Evolutionary conservation across 352 stramenopile species (phyloP), one percentile per base, ranked within the genome.

Genomic region (Globisporangium recalcitrans): DNA sequence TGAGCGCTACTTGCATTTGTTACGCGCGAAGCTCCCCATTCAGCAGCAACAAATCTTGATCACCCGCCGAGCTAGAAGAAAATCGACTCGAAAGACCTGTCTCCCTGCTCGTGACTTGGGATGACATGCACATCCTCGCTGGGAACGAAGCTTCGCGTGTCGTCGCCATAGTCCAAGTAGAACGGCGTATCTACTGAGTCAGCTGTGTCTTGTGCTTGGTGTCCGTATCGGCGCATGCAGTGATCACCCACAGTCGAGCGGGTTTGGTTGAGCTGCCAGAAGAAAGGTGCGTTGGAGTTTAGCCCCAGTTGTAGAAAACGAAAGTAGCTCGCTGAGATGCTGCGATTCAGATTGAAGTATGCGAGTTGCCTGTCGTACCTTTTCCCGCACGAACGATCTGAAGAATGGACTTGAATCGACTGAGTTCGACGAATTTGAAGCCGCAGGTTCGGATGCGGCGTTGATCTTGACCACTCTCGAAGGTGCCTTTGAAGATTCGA

Each of bases 41-140:
- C 19, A 2, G 8, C 21, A 13, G 14, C 4, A 10, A 21, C 9
- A 8, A 4, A 36, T 5, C 27, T 40, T 22, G 19, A 36, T 22
- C 38, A 19, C 22, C 19, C 22, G 34, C 26, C 22, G 6, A 24
- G n/a, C 27, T 58, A 80, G 48, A 82, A 82, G 64, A 75, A 78
- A 38, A 82, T 61, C 6, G 64, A 70, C 5, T 74, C 63, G 57
- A 82, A 71, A 19, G 71, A 65, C 44, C 27, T 52, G 36, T 8
- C 61, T 14, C 65, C 52, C 40, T 48, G 52, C 1, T 69, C 62
- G 46, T 46, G 27, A 26, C 31, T 31, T 26, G 61, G 64, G 24
- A 66, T 52, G 24, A 47, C 27, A 21, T 67, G 52, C 9, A 70
- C 52, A 13, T n/a, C 31, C 61, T 70, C 53, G 0, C 62, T 32